phyloP scores from a whole-genome alignment of 768 basidiomycete genomes.

The Xerocomellus intermedius region DNA sequence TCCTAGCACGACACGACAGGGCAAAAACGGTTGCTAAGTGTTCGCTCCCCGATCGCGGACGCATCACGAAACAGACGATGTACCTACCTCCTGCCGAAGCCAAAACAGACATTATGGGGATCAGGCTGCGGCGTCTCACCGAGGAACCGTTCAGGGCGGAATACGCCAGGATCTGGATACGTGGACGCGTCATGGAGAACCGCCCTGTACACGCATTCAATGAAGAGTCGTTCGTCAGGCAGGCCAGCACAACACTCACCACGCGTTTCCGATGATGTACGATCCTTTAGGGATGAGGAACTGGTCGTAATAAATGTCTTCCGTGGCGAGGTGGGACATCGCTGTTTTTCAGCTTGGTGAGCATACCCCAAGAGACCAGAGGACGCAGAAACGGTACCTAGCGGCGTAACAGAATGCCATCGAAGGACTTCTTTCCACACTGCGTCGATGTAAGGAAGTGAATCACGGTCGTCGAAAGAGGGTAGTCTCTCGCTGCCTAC shows the following conservation, averaged over 20 bases:
- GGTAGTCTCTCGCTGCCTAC: constrained; percentile 24
- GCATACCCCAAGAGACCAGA: neutral
- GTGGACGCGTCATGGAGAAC: constrained; percentile 49
- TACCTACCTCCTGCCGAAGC: constrained; percentile 31
- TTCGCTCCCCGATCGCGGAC: neutral
- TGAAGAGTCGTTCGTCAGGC: no score
- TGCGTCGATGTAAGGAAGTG: constrained; percentile 27
- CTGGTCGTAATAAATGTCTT: constrained; percentile 19
- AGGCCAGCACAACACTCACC: constrained; percentile 15
- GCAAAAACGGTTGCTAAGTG: neutral
- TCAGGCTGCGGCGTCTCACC: constrained; percentile 20
- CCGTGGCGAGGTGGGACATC: constrained; percentile 14
- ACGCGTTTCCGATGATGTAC: constrained; percentile 20
- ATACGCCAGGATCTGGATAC: constrained; percentile 33
- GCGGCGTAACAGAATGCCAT: constrained; percentile 20
- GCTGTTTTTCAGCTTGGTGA: constrained; percentile 3
- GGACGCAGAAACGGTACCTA: constrained; percentile 28
- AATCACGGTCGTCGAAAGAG: constrained; percentile 16
- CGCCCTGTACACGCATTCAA: constrained; percentile 36
- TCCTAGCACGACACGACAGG: neutral
- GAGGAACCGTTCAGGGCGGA: constrained; percentile 37
- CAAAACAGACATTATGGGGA: constrained; percentile 20
- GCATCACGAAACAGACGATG: neutral
- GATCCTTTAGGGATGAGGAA: constrained; percentile 27
- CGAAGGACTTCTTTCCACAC: constrained; percentile 26